Conservation (phyloP, 805 yeast species). For the Saturnispora saitoi region DNA sequence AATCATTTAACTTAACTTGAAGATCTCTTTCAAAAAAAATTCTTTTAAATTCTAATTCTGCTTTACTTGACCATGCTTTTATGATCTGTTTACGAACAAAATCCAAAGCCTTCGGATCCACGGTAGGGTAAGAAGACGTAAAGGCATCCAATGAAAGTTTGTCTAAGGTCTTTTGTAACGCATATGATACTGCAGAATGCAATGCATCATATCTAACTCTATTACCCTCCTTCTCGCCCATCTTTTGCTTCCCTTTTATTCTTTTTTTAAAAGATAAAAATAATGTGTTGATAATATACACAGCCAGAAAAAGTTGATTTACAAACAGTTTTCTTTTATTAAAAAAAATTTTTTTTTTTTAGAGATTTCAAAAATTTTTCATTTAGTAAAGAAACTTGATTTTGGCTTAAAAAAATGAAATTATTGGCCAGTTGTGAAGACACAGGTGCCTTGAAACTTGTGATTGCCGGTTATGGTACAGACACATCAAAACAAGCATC, state of each 20-base stretch:
- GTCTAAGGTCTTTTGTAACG: slow-evolving; percentile 35
- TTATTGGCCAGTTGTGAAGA: slow-evolving; percentile 58
- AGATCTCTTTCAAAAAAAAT: slow-evolving; percentile 40
- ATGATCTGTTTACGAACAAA: slow-evolving; percentile 38
- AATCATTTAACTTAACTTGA: slow-evolving; percentile 34
- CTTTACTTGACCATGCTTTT: slow-evolving; percentile 35
- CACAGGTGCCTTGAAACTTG: slow-evolving; percentile 56
- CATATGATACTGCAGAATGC: slow-evolving; percentile 28
- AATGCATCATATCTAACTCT: slow-evolving; percentile 26
- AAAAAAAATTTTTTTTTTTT: not conserved
- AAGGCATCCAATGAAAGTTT: slow-evolving; percentile 37
- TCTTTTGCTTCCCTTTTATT: not conserved
- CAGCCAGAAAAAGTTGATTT: not conserved
- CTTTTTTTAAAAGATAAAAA: too few species aligned
- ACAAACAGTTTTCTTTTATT: not conserved
- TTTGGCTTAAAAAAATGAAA: slow-evolving; percentile 36
- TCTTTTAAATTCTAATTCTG: slow-evolving; percentile 37
- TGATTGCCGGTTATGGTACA: slow-evolving; percentile 56
- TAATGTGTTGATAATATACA: not conserved
- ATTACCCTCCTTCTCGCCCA: not conserved
- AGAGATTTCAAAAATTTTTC: not conserved
- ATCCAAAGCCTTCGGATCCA: slow-evolving; percentile 34
- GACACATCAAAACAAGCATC: slow-evolving; percentile 72
- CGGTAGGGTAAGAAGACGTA: slow-evolving; percentile 37
- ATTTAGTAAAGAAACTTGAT: not conserved